phyloP scores from a whole-genome alignment of 768 basidiomycete species.

The Pisolithus marmoratus region DNA sequence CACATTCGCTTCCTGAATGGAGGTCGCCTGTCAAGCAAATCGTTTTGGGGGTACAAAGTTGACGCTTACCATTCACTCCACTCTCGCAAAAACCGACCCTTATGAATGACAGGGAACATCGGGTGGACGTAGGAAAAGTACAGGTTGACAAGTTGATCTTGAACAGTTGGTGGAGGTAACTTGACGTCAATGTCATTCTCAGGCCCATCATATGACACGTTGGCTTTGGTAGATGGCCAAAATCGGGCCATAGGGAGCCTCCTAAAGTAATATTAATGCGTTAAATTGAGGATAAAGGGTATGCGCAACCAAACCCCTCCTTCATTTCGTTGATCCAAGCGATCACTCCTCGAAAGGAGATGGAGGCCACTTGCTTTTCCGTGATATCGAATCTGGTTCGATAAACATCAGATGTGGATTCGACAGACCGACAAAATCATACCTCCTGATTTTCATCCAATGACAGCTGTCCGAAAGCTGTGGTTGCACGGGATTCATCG shows the following conservation, averaged over 20 bases:
- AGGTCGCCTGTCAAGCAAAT: conserved; percentile 2
- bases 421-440: not conserved
- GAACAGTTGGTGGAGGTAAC: conserved; percentile 57
- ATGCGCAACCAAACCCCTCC: conserved; percentile 58
- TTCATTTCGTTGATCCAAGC: conserved; percentile 61
- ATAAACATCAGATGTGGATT: not conserved
- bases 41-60: not conserved
- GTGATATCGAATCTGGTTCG: conserved; percentile 71
- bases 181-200: conserved; percentile 41
- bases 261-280: conserved; percentile 34
- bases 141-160: conserved; percentile 63
- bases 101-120: conserved; percentile 76
- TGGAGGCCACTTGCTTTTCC: conserved; percentile 74
- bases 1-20: conserved; percentile 23
- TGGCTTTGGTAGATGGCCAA: conserved; percentile 57
- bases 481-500: conserved; percentile 39
- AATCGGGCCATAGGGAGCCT: conserved; percentile 68
- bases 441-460: conserved; percentile 76
- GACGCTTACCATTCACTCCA: conserved; percentile 46
- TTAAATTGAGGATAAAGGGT: conserved; percentile 8
- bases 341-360: conserved; percentile 59
- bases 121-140: conserved; percentile 87
- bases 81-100: conserved; percentile 59
- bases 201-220: conserved; percentile 30
- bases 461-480: conserved; percentile 65